Conservation (phyloP, 495 filamentous ascomycete species). For the Xylaria venustula region DNA sequence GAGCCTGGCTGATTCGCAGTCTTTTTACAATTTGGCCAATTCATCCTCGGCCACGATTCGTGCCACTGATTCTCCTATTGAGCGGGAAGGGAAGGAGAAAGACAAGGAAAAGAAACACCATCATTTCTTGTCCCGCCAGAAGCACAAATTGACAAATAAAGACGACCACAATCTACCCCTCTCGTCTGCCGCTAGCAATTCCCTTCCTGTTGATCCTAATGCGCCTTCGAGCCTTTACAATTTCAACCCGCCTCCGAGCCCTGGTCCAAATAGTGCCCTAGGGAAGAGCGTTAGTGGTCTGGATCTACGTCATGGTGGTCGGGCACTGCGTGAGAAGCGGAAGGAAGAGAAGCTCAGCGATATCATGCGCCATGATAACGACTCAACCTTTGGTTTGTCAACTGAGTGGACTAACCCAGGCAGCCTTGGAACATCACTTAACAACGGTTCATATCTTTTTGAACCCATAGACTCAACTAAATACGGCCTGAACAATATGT, state of each 20-base stretch:
- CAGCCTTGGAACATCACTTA: conserved; percentile 44
- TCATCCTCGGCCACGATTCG: conserved; percentile 78
- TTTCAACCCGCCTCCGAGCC: conserved; percentile 64
- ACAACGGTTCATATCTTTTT: conserved; percentile 38
- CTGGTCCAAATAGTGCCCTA: conserved; percentile 67
- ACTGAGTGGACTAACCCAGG: conserved; percentile 55
- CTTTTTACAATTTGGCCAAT: conserved; percentile 81
- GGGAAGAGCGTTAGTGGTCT: conserved; percentile 78
- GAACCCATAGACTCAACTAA: conserved; percentile 50
- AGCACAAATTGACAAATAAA: conserved; percentile 81
- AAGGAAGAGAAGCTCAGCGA: conserved; percentile 72
- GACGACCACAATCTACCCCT: conserved; percentile 78
- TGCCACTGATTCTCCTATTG: conserved; percentile 40
- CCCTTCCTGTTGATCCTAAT: conserved; percentile 77
- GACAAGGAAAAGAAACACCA: conserved; percentile 72
- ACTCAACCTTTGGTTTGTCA: conserved; percentile 28
- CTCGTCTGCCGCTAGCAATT: conserved; percentile 89
- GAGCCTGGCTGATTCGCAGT: conserved; percentile 70
- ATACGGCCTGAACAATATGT: conserved; percentile 78
- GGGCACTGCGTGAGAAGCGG: conserved; percentile 84
- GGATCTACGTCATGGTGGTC: conserved; percentile 81
- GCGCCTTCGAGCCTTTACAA: conserved; percentile 82
- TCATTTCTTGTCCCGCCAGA: conserved; percentile 88
- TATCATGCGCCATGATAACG: conserved; percentile 28
- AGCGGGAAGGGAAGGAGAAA: conserved; percentile 42